These are phyloP conservation scores for Acephala macrosclerotiorum DNA, from an alignment of 2,329 filamentous ascomycete genomes.

Conservation along the genomic window DNA sequence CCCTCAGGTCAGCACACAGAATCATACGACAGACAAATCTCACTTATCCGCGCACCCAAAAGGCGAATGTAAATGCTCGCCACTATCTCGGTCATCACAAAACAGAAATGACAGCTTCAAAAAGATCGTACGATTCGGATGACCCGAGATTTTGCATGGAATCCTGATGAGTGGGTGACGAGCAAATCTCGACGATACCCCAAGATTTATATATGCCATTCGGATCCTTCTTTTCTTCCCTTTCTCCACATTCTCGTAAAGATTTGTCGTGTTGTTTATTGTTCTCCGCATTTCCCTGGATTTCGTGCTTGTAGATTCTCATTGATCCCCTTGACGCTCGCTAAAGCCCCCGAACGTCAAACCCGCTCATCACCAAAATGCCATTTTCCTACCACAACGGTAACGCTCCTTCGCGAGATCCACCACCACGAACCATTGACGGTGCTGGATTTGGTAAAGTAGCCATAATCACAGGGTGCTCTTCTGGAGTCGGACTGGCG, in stretches of 20 bases:
- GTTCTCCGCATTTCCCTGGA: constrained; percentile 4
- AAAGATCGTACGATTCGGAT: constrained; percentile 16
- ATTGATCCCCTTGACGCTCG: background rate
- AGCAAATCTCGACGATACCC: too few species aligned
- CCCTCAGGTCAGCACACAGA: background rate
- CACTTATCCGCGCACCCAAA: background rate
- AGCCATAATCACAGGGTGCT: constrained; percentile 35
- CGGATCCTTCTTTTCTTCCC: too few species aligned
- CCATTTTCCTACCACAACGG: constrained; percentile 20
- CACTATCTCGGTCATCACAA: constrained; percentile 5
- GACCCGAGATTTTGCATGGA: background rate
- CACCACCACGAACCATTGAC: constrained; percentile 21
- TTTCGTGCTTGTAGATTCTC: too few species aligned
- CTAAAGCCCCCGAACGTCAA: background rate
- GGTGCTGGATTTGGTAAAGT: constrained; percentile 31
- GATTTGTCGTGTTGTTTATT: background rate
- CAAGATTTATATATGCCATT: too few species aligned
- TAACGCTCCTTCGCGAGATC: background rate
- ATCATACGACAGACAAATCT: background rate
- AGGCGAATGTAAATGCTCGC: background rate
- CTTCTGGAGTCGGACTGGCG: constrained; percentile 46
- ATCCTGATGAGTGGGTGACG: too few species aligned
- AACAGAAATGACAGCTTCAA: constrained; percentile 7
- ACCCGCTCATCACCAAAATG: constrained; percentile 11
- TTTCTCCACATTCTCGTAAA: background rate